These are phyloP conservation scores for Coemansia sp. DNA, from an alignment of 192 early-diverging fungal genomes.

Conservation along the genomic window DNA sequence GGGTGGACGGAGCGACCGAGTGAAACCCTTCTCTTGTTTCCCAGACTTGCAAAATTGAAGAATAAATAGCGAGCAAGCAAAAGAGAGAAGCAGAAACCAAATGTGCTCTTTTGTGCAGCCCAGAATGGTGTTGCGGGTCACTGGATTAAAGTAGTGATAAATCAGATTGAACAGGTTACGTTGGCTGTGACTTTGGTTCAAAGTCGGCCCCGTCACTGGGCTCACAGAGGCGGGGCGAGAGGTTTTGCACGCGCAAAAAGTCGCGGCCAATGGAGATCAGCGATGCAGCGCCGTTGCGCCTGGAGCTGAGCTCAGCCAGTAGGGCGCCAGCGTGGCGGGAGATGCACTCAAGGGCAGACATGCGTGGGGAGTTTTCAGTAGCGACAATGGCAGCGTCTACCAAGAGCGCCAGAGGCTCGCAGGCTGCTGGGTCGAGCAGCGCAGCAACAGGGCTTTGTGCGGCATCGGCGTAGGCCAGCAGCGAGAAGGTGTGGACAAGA, in stretches of 20 bases:
- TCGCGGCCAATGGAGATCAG: slow-evolving; percentile 47
- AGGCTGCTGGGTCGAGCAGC: slow-evolving; percentile 54
- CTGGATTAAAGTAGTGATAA: too few species aligned
- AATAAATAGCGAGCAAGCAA: background rate
- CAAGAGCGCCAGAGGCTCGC: slow-evolving; percentile 60
- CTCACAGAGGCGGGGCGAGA: background rate
- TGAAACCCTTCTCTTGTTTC: background rate
- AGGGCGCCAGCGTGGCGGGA: slow-evolving; percentile 32
- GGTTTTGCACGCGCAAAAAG: slow-evolving; percentile 21
- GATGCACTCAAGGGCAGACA: slow-evolving; percentile 58
- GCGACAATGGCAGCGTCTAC: slow-evolving; percentile 70
- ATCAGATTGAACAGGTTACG: too few species aligned
- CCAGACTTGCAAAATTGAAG: background rate
- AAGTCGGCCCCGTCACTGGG: background rate
- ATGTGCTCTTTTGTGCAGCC: too few species aligned
- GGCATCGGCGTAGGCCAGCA: slow-evolving; percentile 69
- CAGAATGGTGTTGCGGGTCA: too few species aligned
- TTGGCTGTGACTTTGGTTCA: background rate
- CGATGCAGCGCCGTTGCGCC: slow-evolving; percentile 40
- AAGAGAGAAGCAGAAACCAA: background rate
- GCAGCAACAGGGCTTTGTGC: slow-evolving; percentile 50
- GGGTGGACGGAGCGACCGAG: too few species aligned
- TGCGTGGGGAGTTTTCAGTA: slow-evolving; percentile 56
- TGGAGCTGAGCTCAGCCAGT: slow-evolving; percentile 40
- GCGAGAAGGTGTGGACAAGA: slow-evolving; percentile 63